A percentile compares a stretch with the other conserved stretches of the same genome.
These are phyloP conservation scores for Clarireedia homoeocarpa DNA, from an alignment of 2,329 filamentous ascomycete genomes.

Conservation along the genomic window DNA sequence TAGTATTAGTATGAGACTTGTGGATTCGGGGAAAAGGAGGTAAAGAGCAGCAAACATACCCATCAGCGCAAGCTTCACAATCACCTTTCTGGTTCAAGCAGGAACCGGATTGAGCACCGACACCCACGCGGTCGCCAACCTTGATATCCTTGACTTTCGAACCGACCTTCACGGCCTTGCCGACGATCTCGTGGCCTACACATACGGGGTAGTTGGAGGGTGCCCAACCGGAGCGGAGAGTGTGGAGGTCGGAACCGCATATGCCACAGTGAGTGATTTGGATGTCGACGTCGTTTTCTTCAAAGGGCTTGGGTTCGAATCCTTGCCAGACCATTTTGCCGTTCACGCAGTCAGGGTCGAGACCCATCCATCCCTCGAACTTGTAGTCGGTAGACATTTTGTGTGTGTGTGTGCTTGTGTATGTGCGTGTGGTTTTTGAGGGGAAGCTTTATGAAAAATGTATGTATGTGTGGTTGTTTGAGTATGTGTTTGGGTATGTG, in stretches of 20 bases:
- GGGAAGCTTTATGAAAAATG: no score
- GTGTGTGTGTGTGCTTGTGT: no score
- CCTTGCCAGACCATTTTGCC: conserved; percentile 27
- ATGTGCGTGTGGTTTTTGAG: no score
- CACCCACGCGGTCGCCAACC: conserved; percentile 43
- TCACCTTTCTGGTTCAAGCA: conserved; percentile 31
- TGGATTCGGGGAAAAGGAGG: conserved; percentile 7
- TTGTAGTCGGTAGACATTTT: conserved; percentile 5
- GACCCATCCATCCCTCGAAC: conserved; percentile 23
- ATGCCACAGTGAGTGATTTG: conserved; percentile 42
- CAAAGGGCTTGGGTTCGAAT: conserved; percentile 38
- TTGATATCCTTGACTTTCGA: conserved; percentile 48
- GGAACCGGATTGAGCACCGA: conserved; percentile 42
- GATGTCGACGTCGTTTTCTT: conserved; percentile 41
- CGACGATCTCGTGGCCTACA: conserved; percentile 44
- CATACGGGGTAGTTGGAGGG: conserved; percentile 30
- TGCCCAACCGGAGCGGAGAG: conserved; percentile 22
- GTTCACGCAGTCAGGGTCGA: conserved; percentile 20
- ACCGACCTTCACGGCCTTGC: conserved; percentile 43
- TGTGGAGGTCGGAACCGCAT: conserved; percentile 33
- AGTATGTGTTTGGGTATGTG: no score
- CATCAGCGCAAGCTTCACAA: conserved; percentile 43
- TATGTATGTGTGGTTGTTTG: background rate
- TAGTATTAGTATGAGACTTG: background rate
- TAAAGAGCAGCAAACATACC: conserved; percentile 19